Evolutionary conservation across 2,329 filamentous ascomycete species (phyloP).

Genomic region (Fonsecaea multimorphosa): DNA sequence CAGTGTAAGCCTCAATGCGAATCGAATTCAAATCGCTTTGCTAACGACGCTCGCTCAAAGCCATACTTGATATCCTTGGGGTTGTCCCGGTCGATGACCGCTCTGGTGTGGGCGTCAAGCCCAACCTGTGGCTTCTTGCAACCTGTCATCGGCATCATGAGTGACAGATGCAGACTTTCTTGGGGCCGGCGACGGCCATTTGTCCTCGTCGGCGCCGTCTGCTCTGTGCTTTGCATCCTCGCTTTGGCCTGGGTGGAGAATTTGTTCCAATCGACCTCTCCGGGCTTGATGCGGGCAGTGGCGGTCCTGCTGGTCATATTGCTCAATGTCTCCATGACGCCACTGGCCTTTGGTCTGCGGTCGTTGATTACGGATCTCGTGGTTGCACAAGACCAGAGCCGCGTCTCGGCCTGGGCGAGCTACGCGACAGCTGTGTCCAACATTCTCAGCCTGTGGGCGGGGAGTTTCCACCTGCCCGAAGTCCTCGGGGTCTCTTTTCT

Average conservation of each 20-base stretch:
- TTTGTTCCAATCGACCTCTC: not conserved
- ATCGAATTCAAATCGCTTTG: no score
- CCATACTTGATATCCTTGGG: conserved; percentile 10
- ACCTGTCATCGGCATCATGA: conserved; percentile 5
- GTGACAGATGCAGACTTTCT: not conserved
- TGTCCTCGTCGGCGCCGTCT: not conserved
- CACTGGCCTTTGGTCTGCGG: conserved; percentile 9
- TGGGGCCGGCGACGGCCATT: conserved; percentile 5
- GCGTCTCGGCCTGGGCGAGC: conserved; percentile 1
- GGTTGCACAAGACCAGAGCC: conserved; percentile 8
- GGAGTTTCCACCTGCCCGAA: conserved; percentile 2
- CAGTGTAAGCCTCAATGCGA: conserved; percentile 1
- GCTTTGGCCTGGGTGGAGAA: conserved; percentile 4
- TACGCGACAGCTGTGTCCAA: conserved; percentile 3
- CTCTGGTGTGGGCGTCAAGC: conserved; percentile 7
- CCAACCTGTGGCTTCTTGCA: conserved; percentile 10
- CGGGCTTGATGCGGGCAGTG: not conserved
- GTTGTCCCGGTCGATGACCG: conserved; percentile 2
- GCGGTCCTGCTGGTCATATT: conserved; percentile 1
- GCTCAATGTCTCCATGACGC: conserved; percentile 11
- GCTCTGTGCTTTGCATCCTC: conserved; percentile 6
- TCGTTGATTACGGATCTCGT: conserved; percentile 7
- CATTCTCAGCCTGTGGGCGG: conserved; percentile 2
- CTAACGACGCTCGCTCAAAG: not conserved
- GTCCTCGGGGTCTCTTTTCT: not conserved